These are phyloP conservation scores for Pleurozium schreberi DNA, from an alignment of 225 moss, liverwort and hornwort genomes.

Conservation along the genomic window DNA sequence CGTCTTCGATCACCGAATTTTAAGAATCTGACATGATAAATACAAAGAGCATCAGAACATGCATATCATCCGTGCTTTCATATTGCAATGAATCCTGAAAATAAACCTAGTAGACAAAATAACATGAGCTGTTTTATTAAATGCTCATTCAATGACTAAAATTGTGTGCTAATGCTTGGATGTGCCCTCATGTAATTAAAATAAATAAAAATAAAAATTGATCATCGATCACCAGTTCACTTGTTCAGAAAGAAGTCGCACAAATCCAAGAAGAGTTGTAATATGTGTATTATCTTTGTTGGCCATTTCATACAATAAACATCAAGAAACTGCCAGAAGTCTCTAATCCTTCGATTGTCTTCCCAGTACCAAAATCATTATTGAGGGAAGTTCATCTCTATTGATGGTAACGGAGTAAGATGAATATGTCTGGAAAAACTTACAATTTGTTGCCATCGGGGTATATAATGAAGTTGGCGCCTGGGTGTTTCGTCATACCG, in stretches of 20 bases:
- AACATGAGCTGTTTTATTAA: background rate
- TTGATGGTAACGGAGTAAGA: too few relatives aligned
- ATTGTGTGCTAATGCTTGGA: background rate
- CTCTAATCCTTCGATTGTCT: background rate
- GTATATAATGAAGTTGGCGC: conserved; percentile 85
- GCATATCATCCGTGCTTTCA: background rate
- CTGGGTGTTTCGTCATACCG: conserved; percentile 93
- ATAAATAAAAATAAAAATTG: background rate
- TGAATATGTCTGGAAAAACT: background rate
- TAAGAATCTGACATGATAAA: conserved; percentile 48
- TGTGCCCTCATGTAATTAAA: background rate
- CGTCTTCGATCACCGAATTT: conserved; percentile 86
- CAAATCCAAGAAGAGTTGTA: background rate
- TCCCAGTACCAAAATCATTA: background rate
- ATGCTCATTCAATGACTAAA: background rate
- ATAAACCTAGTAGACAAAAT: background rate
- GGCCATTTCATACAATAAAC: background rate
- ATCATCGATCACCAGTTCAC: background rate
- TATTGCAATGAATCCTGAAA: background rate
- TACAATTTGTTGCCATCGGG: conserved; percentile 68
- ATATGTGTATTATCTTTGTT: background rate
- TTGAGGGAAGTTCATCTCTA: background rate
- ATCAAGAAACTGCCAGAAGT: background rate
- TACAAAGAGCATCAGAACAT: background rate
- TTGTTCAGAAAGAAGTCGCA: background rate